Evolutionary conservation across 163 green algal species (phyloP).

Genomic region (Smithsoniella earleae): DNA sequence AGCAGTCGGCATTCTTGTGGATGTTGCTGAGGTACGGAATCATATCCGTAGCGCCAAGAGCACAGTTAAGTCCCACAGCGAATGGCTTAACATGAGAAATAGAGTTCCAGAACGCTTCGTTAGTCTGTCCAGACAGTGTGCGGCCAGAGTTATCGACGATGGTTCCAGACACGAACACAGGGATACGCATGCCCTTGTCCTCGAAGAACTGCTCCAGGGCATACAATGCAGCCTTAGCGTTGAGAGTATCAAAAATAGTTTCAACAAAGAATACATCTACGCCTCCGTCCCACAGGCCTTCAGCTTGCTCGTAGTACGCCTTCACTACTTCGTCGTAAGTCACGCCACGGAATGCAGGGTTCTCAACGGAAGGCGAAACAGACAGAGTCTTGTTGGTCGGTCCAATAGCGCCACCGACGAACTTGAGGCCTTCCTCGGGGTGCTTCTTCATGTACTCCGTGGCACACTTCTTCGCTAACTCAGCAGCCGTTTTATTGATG

Average conservation of each 20-base stretch:
- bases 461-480: constrained; percentile 72
- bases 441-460: constrained; percentile 65
- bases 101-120: constrained; percentile 98
- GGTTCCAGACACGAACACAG: constrained; percentile 88
- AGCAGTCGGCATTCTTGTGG: constrained; percentile 77
- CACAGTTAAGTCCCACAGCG: constrained; percentile 94
- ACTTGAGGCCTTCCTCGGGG: constrained; percentile 58
- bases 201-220: constrained; percentile 89
- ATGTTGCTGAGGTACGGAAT: constrained; percentile 88
- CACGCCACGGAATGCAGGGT: constrained; percentile 85
- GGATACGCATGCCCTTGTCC: constrained; percentile 68
- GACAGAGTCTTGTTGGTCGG: constrained; percentile 95
- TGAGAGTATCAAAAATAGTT: constrained; percentile 98
- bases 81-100: constrained; percentile 81
- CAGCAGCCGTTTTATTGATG: constrained; percentile 82
- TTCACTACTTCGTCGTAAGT: constrained; percentile 94
- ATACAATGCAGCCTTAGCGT: constrained; percentile 85
- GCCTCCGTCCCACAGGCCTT: constrained; percentile 75
- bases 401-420: constrained; percentile 88
- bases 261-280: constrained; percentile 96
- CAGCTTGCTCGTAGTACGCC: constrained; percentile 88
- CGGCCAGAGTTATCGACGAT: constrained; percentile 93
- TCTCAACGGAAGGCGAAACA: constrained; percentile 89
- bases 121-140: constrained; percentile 94
- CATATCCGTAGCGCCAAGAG: constrained; percentile 91